Conservation (phyloP, 352 stramenopile species). For the Phytophthora pistaciae region DNA sequence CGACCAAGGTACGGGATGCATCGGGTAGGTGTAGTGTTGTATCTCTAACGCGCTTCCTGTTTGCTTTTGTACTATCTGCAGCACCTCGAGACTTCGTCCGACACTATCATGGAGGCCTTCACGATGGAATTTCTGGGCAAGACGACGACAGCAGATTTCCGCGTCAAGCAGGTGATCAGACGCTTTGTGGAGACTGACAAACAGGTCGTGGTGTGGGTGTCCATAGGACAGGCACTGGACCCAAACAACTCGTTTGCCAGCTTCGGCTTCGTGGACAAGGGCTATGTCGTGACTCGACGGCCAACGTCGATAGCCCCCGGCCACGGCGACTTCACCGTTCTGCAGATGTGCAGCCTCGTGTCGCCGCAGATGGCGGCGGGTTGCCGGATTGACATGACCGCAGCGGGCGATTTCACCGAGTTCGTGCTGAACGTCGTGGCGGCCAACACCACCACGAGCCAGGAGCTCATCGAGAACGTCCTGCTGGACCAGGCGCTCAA, state of each 20-base stretch:
- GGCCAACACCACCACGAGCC: conserved; percentile 49
- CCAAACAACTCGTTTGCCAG: conserved; percentile 43
- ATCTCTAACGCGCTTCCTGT: background rate
- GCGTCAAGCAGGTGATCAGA: conserved; percentile 49
- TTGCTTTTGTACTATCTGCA: conserved; percentile 5
- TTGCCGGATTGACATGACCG: conserved; percentile 39
- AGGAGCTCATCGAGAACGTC: conserved; percentile 72
- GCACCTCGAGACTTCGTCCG: conserved; percentile 37
- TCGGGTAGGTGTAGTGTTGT: background rate
- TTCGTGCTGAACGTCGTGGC: conserved; percentile 57
- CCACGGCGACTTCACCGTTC: conserved; percentile 44
- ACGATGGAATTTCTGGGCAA: conserved; percentile 52
- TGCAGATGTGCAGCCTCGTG: conserved; percentile 69
- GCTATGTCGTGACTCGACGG: conserved; percentile 65
- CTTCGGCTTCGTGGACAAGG: conserved; percentile 61
- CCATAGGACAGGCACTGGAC: conserved; percentile 31
- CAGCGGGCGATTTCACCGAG: conserved; percentile 54
- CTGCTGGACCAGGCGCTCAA: conserved; percentile 43
- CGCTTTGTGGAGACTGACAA: conserved; percentile 44
- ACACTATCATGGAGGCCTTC: conserved; percentile 58
- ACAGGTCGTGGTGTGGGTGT: conserved; percentile 57
- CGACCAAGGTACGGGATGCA: conserved; percentile 28
- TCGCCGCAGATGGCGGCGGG: conserved; percentile 54
- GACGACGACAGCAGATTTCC: conserved; percentile 41
- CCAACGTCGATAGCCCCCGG: conserved; percentile 36